phyloP scores from a whole-genome alignment of 257 asterid species.

The Coffea canephora region DNA sequence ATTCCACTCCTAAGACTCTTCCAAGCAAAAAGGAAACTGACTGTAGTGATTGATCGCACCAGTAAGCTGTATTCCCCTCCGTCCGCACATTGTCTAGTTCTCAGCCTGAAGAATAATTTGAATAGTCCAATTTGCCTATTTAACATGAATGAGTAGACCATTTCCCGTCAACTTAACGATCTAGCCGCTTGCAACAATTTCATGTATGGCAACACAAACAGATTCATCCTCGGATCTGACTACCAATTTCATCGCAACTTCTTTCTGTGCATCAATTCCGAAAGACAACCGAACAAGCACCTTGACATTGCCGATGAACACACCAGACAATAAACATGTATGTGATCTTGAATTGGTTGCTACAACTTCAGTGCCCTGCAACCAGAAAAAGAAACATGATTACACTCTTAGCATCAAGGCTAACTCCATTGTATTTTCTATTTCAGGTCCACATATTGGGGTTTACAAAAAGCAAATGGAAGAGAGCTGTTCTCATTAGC shows the following conservation, averaged over 20 bases:
- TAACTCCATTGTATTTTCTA: not conserved
- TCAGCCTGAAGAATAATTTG: not conserved
- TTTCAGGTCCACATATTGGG: not conserved
- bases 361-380: conserved; percentile 88
- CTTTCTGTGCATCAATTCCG: conserved; percentile 79
- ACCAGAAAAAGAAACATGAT: conserved; percentile 1
- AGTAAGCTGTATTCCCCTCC: conserved; percentile 6
- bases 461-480: not conserved
- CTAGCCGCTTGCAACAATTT: conserved; percentile 91
- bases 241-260: conserved; percentile 95
- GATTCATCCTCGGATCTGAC: conserved; percentile 86
- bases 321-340: conserved; percentile 84
- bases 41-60: conserved; percentile 1
- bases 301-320: conserved; percentile 82
- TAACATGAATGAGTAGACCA: not conserved
- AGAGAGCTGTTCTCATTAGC: not conserved
- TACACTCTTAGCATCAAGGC: not conserved
- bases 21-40: not conserved
- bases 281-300: conserved; percentile 88
- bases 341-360: conserved; percentile 89
- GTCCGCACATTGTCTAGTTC: not conserved
- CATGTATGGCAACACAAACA: conserved; percentile 89
- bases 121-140: conserved; percentile 9
- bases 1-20: conserved; percentile 1
- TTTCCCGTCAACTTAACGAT: not conserved